Evolutionary conservation across 1,284 basidiomycete species (phyloP).

Genomic region (Stygiomarasmius scandens): DNA sequence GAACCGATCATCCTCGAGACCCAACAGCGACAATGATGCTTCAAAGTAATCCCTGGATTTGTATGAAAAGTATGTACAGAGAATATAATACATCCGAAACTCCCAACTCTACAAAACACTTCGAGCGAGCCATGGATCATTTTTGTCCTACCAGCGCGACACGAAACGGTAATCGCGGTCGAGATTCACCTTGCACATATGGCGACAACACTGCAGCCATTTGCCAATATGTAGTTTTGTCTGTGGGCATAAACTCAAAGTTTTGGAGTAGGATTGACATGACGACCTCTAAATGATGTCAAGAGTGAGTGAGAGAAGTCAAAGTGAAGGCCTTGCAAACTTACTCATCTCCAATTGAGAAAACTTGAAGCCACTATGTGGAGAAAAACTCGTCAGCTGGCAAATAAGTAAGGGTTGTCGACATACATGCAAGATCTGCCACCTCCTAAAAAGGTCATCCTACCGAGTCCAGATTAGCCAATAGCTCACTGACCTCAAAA

Average conservation of each 20-base stretch:
- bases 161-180: too few species aligned
- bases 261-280: slow-evolving; percentile 6
- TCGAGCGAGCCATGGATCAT: too few species aligned
- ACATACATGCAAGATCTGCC: slow-evolving; percentile 30
- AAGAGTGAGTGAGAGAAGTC: not conserved
- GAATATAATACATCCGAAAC: too few species aligned
- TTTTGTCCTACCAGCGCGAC: too few species aligned
- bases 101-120: too few species aligned
- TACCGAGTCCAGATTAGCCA: slow-evolving; percentile 1
- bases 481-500: not conserved
- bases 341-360: slow-evolving; percentile 36
- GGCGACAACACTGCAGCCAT: too few species aligned
- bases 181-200: too few species aligned
- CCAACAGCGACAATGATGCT: too few species aligned
- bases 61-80: too few species aligned
- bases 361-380: slow-evolving; percentile 33
- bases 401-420: not conserved
- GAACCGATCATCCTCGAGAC: not conserved
- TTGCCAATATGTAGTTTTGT: too few species aligned
- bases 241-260: not conserved
- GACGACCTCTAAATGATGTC: slow-evolving; percentile 1
- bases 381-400: not conserved
- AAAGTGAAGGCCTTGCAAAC: not conserved
- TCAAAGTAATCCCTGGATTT: too few species aligned
- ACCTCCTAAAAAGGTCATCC: slow-evolving; percentile 35